These are phyloP conservation scores for Picochlorum sp. DNA, from an alignment of 139 green algal genomes.

Conservation along the genomic window DNA sequence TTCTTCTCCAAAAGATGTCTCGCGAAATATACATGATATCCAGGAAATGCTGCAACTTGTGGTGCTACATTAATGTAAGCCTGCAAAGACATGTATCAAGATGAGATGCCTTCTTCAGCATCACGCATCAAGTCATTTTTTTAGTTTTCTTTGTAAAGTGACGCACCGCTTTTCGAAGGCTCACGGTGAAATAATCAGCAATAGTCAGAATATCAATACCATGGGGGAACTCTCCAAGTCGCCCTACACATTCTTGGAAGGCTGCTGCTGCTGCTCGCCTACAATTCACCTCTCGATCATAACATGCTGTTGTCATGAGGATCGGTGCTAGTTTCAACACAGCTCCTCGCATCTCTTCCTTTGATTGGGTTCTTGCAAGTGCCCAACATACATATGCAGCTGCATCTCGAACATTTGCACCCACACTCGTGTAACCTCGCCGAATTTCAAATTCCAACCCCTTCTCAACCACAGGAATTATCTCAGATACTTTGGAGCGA, in stretches of 20 bases:
- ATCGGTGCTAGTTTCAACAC: constrained; percentile 50
- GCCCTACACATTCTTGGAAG: constrained; percentile 87
- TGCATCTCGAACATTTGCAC: constrained; percentile 89
- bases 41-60: constrained; percentile 38
- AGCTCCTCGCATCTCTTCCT: constrained; percentile 38
- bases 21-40: constrained; percentile 55
- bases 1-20: constrained; percentile 73
- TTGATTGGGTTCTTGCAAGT: constrained; percentile 78
- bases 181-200: constrained; percentile 89
- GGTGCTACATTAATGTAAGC: constrained; percentile 57
- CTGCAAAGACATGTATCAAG: constrained; percentile 15
- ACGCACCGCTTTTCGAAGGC: constrained; percentile 9
- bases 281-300: constrained; percentile 80
- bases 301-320: constrained; percentile 80
- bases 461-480: constrained; percentile 39
- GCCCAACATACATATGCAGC: constrained; percentile 97
- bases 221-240: constrained; percentile 75
- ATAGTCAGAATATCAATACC: constrained; percentile 83
- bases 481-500: constrained; percentile 38
- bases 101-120: too few relatives aligned
- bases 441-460: constrained; percentile 89
- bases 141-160: background rate
- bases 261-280: constrained; percentile 84
- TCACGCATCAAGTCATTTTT: too few relatives aligned
- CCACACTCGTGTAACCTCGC: constrained; percentile 76